Evolutionary conservation across 768 basidiomycete species (phyloP), one percentile per base, ranked within the genome.

Genomic region (Myochromella boudieri): DNA sequence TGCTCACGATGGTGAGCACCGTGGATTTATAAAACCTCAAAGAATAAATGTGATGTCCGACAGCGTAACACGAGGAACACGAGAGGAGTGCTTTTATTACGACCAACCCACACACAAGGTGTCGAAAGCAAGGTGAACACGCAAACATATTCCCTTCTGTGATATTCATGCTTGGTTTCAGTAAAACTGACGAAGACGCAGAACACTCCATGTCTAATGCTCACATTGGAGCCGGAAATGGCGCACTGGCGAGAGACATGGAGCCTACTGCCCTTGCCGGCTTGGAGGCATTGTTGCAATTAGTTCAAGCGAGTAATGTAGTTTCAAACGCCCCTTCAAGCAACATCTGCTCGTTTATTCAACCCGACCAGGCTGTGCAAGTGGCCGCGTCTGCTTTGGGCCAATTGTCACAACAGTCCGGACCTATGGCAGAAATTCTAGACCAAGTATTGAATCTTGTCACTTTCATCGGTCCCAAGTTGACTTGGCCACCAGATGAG

Each of bases 1-100:
- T 57, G 56, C 47, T 48, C 36, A 11, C 36, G 53, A 41, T 57
- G 56, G 56, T 42, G 28, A 46, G 34, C 26, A 38, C 15, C 26
- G 4, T 17, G 10, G 6, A 17, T 36, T n/a, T n/a, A 22, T 3
- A 9, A 31, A 6, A 12, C 9, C 18, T 12, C 15, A 22, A 24
- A 5, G 18, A 6, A 43, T n/a, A 36, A 18, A 42, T n/a, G 22
- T 27, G 6, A 12, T 18, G 3, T 28, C 9, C 21, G 6, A 27
- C 38, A 53, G 52, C 25, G 31, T 42, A 25, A 25, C 42, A 2
- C 34, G 52, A 14, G 43, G 48, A 4, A 40, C 52, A 6, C 36
- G 27, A 24, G 25, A 45, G 12, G 47, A 44, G 29, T 53, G 52
- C 37, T 21, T 27, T 5, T 53, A 53, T 22, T 37, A 40, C 37